Evolutionary conservation across 768 basidiomycete genomes (phyloP), one percentile per base, ranked within the genome.

Genomic region (Tephrocybe sp.): DNA sequence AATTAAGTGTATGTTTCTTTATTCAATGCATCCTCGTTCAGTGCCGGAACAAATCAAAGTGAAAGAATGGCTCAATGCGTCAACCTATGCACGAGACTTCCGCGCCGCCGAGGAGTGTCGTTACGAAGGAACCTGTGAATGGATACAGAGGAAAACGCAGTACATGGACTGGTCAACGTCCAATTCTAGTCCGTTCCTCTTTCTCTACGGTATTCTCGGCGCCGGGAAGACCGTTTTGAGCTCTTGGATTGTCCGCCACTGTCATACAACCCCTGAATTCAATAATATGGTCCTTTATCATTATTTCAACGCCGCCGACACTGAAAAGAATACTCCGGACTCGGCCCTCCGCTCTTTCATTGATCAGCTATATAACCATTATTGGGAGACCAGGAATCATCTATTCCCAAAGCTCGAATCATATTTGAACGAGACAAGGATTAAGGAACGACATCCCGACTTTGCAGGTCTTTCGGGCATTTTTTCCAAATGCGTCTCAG

Each of bases 201-300:
- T 51, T 17, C 39, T 55, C 12, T 38, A 47, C 23, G 49, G 54
- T 7, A 51, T 51, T 1, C 39, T 49, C 1, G 54, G 54, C 1
- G 45, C 54, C 1, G 49, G 54, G 2, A 55, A 55, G 40, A 51
- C 54, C 4, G 20, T 55, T 13, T 35, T 55, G 45, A 55, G 45
- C 20, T 47, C 54, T 5, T 51, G 54, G 54, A 33, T 55, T 9
- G 51, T 55, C 40, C 36, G 32, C 4, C 33, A 23, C 2, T 34
- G 14, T 34, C 39, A 16, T 4, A 35, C 6, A 1, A 11, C 26
- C 10, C 14, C n/a, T 3, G 26, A 26, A 4, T 26, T 26, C 26
- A 22, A 47, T 17, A 13, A 19, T 10, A 12, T 54, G 1, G 30
- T 47, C 8, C 36, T 55, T 22, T 51, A 51, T 38, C 54, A 55